Percentiles rank a stretch among this genome's conserved stretches.
phyloP scores from a whole-genome alignment of 768 basidiomycete species.

The Piloderma croceum region DNA sequence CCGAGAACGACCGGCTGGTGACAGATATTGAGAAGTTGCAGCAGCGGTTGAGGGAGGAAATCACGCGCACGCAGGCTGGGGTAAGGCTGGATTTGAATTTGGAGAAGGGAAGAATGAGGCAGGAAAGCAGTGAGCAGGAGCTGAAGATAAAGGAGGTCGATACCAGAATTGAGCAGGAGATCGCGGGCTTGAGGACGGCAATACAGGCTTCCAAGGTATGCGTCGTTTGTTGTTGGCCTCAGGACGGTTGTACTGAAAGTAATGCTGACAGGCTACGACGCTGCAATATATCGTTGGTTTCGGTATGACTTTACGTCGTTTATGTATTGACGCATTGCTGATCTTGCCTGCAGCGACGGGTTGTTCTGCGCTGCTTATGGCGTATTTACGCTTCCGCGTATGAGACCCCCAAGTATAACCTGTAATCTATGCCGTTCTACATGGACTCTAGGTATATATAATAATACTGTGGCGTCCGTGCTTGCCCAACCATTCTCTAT shows the following conservation, averaged over 20 bases:
- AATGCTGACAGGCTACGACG: conserved; percentile 59
- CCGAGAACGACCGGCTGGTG: conserved; percentile 91
- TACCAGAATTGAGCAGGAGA: conserved; percentile 94
- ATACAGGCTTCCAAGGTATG: conserved; percentile 81
- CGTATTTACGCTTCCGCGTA: conserved; percentile 69
- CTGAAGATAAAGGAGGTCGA: conserved; percentile 97
- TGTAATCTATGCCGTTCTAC: neutral
- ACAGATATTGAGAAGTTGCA: conserved; percentile 92
- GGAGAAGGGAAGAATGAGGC: conserved; percentile 93
- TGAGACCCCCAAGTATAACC: conserved; percentile 10
- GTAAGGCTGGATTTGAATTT: conserved; percentile 92
- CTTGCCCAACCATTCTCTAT: too few species aligned
- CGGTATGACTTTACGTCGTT: conserved; percentile 43
- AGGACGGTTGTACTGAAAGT: neutral
- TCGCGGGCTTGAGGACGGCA: conserved; percentile 75
- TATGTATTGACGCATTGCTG: conserved; percentile 4
- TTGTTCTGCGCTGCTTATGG: conserved; percentile 81
- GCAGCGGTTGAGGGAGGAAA: conserved; percentile 86
- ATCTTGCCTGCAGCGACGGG: conserved; percentile 59
- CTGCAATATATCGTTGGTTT: conserved; percentile 85
- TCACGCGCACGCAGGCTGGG: conserved; percentile 86
- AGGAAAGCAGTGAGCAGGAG: conserved; percentile 87
- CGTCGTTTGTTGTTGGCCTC: conserved; percentile 2
- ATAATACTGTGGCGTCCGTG: too few species aligned
- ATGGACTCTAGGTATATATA: too few species aligned